Conservation (phyloP, 2,329 filamentous ascomycete species). For the Xylaria sp. region DNA sequence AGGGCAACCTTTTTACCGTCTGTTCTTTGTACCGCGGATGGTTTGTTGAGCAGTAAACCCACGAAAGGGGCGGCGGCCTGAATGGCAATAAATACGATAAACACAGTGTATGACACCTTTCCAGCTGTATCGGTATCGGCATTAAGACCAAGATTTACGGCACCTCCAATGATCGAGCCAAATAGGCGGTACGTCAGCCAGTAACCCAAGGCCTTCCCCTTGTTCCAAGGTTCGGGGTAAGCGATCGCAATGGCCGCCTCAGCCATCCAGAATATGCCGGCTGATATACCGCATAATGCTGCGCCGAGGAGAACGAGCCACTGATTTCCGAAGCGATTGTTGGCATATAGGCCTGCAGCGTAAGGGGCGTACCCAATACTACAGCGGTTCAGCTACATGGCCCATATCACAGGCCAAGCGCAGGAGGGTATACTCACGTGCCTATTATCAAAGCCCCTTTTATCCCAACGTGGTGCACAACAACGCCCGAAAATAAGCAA, state of each 20-base stretch:
- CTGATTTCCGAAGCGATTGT: slow-evolving; percentile 71
- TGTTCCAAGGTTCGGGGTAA: slow-evolving; percentile 73
- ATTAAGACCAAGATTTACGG: slow-evolving; percentile 73
- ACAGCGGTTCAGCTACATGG: slow-evolving; percentile 8
- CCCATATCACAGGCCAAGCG: not conserved
- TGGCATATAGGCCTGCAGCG: slow-evolving; percentile 73
- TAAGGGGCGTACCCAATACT: slow-evolving; percentile 72
- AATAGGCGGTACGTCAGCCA: slow-evolving; percentile 66
- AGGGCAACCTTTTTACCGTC: slow-evolving; percentile 69
- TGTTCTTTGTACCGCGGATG: slow-evolving; percentile 65
- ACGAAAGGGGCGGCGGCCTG: slow-evolving; percentile 70
- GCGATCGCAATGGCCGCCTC: slow-evolving; percentile 75
- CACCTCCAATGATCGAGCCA: slow-evolving; percentile 74
- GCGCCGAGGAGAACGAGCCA: slow-evolving; percentile 74
- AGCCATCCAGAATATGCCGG: slow-evolving; percentile 77
- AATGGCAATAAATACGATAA: slow-evolving; percentile 71
- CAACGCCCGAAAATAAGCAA: slow-evolving; percentile 67
- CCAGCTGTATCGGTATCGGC: slow-evolving; percentile 61
- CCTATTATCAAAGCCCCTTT: slow-evolving; percentile 74
- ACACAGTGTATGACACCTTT: slow-evolving; percentile 72
- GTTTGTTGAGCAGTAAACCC: slow-evolving; percentile 65
- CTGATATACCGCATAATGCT: slow-evolving; percentile 71
- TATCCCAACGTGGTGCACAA: slow-evolving; percentile 73
- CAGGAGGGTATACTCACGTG: slow-evolving; percentile 49
- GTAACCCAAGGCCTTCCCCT: slow-evolving; percentile 68